These are phyloP conservation scores for Apocynum venetum DNA, from an alignment of 257 asterid genomes.

Conservation along the genomic window DNA sequence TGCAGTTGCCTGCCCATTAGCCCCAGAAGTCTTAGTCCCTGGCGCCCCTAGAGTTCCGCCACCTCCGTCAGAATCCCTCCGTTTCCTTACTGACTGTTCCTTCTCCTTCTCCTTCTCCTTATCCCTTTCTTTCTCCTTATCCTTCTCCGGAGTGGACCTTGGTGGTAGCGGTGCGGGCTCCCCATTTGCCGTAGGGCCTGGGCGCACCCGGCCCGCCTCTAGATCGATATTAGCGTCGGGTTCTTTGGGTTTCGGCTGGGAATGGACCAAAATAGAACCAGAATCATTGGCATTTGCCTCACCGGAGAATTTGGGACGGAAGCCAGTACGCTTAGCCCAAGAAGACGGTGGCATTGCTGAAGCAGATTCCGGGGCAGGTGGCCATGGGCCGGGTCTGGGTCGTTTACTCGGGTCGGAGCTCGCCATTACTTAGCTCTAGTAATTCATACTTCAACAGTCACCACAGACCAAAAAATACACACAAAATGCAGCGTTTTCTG, in stretches of 20 bases:
- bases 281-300: slow-evolving; percentile 84
- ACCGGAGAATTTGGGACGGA: slow-evolving; percentile 91
- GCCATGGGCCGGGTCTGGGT: slow-evolving; percentile 75
- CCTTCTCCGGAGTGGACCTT: slow-evolving; percentile 13
- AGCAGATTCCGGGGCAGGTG: slow-evolving; percentile 65
- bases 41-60: slow-evolving; percentile 12
- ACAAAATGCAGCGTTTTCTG: neutral
- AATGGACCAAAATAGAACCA: slow-evolving; percentile 52
- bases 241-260: slow-evolving; percentile 34
- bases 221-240: slow-evolving; percentile 50
- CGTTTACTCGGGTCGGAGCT: slow-evolving; percentile 66
- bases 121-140: slow-evolving; percentile 23
- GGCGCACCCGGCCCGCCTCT: slow-evolving; percentile 64
- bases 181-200: slow-evolving; percentile 51
- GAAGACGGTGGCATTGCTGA: slow-evolving; percentile 80
- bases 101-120: slow-evolving; percentile 65
- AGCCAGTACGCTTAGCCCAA: slow-evolving; percentile 95
- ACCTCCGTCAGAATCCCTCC: slow-evolving; percentile 85
- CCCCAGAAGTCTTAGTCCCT: slow-evolving; percentile 31
- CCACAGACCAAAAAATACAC: neutral
- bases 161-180: slow-evolving; percentile 33
- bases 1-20: slow-evolving; percentile 45
- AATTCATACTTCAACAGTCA: slow-evolving; percentile 23
- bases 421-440: slow-evolving; percentile 42
- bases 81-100: slow-evolving; percentile 58